Evolutionary conservation across 176 grass and related monocot genomes (phyloP).

Genomic region (Zea luxurians): DNA sequence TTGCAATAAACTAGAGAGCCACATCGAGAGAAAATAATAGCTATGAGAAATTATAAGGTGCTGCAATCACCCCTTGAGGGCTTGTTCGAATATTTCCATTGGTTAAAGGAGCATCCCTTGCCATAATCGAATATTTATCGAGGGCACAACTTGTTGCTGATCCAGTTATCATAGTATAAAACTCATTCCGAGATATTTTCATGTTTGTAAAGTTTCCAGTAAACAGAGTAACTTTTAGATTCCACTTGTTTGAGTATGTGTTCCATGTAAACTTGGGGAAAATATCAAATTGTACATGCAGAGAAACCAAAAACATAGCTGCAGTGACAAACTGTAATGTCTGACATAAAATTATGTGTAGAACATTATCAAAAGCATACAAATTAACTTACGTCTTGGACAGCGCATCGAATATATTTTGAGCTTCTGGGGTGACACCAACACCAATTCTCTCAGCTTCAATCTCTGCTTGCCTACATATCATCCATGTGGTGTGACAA

Average conservation of each 20-base stretch:
- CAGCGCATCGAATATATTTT: constrained; percentile 92
- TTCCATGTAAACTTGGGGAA: background rate
- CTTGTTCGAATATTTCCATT: background rate
- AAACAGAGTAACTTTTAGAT: constrained; percentile 20
- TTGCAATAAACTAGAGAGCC: background rate
- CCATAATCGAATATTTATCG: background rate
- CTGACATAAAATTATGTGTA: background rate
- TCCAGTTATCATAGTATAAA: background rate
- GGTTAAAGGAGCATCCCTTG: constrained; percentile 12
- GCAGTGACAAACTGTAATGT: constrained; percentile 3
- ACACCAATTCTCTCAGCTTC: constrained; percentile 91
- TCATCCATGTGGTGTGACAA: constrained; percentile 26
- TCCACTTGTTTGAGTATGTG: background rate
- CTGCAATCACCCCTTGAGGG: background rate
- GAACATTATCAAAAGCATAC: constrained; percentile 10
- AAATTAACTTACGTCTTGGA: constrained; percentile 79
- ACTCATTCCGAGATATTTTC: background rate
- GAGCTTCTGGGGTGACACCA: constrained; percentile 87
- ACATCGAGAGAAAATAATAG: background rate
- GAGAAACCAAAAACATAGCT: background rate
- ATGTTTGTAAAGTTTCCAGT: background rate
- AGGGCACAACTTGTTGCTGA: constrained; percentile 7
- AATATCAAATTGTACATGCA: background rate
- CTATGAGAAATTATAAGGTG: background rate
- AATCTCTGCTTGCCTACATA: constrained; percentile 80